Base-by-base conservation (phyloP, 495 filamentous ascomycete species). In the Penicillium paradoxum region DNA sequence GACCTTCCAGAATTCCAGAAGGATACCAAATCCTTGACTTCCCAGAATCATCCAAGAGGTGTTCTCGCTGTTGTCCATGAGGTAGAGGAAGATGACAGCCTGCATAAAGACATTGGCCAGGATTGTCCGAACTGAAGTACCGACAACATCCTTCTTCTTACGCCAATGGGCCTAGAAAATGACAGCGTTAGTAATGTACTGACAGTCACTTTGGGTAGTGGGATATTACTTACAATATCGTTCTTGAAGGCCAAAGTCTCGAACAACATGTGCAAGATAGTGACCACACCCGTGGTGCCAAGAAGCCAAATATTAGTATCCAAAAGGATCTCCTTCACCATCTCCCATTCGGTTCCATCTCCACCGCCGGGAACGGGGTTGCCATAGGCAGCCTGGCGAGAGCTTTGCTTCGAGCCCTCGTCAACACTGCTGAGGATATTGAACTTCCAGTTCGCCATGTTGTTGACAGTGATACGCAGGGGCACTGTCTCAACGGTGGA, bases 51-150 rank as follows among this genome's bases (percentile, higher is more conserved):
- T 97, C 92, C 93, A 98, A 41, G 88, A 93, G 5, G 93, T 98
- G 63, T 92, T 91, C 15, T 96, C 89, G 54, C 88, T 95, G 70
- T 98, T 97, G 72, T 98, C 93, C 64, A 98, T 75, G n/a, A 98
- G 79, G 70, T 98, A 98, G 22, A 98, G 82, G 80, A 98, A 96
- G 69, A 98, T 96, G 62, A 97, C 81, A 11, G 75, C 70, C 66
- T 98, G 93, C 93, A 98, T 98, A 71, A 97, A 90, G 56, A 97
- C 92, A 63, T 97, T 98, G 55, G 89, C 92, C 36, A 98, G 77
- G 63, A 98, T 98, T 8, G 95, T 95, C 32, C 93, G 89, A 38
- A 98, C 87, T 7, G 90, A 96, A 24, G 95, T 90, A 49, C 93
- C 93, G 30, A 98, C 90, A 45, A 92, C 88, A 75, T 97, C 95